Evolutionary conservation across 2,329 filamentous ascomycete genomes (phyloP), one percentile per base, ranked within the genome.

Genomic region (Xylariaceae sp.): DNA sequence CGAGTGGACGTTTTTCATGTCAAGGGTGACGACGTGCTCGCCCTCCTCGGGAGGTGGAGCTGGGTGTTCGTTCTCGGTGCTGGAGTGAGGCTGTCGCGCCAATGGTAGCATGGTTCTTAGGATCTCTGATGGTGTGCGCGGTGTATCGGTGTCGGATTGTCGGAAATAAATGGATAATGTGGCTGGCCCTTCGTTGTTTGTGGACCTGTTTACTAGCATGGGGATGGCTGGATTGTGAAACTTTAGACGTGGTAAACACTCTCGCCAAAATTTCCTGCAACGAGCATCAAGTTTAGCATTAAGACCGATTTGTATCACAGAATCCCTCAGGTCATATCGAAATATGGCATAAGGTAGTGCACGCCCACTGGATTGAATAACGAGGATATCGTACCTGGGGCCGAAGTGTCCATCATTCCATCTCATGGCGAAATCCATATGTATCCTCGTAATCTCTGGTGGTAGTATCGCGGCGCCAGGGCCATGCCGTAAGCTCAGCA

Each of bases 201-300:
- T 62, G 55, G 80, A 84, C 51, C 88, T 86, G 68, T 86, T 85
- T 61, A 96, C 82, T 51, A 88, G 84, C 80, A 97, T 95, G 39
- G 86, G 82, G 41, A 96, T 70, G 11, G 83, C 73, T 1, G 94
- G 94, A 68, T 99, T 99, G 77, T 95, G 87, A 74, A 85, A 99
- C 77, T 99, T 96, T 58, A 99, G 77, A 49, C 89, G 83, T 18
- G 89, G 89, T 42, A 97, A 83, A 66, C 84, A 86, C 53, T 85
- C 76, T 56, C 81, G 83, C 89, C 90, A 96, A 79, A 99, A 96
- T 74, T 89, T 89, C 64, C 91, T 95, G 57, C 62, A 57, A 42
- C 63, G 58, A 44, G 59, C 58, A 44, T 58, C 6, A 33, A 17
- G 31, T 42, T 35, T 35, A 39, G 18, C 30, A 48, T 43, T 57